Percentiles rank a stretch among this genome's conserved stretches.
Evolutionary conservation across 2,329 filamentous ascomycete genomes (phyloP).

Genomic region (Thielaviopsis punctulata): DNA sequence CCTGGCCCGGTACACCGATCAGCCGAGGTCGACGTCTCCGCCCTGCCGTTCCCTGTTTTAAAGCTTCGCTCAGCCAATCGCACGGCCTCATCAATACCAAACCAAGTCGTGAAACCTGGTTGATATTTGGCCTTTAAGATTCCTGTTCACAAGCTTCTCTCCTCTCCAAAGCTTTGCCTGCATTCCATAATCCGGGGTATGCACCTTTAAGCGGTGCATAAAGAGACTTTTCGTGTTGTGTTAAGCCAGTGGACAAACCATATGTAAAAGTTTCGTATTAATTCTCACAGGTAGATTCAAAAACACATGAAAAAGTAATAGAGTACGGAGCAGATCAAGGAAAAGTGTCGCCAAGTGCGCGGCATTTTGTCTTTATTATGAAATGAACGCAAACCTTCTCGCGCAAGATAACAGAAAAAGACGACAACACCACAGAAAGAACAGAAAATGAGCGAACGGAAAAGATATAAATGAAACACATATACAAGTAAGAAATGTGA

Average conservation of each 20-base stretch:
- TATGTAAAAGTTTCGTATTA: no score
- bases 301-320: no score
- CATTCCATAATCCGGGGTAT: background rate
- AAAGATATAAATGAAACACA: background rate
- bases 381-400: no score
- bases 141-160: background rate
- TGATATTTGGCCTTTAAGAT: background rate
- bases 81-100: background rate
- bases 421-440: background rate
- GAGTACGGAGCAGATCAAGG: no score
- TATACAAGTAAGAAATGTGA: background rate
- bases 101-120: background rate
- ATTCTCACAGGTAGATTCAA: no score
- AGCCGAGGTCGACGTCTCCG: constrained; percentile 10
- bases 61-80: background rate
- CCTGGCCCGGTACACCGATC: constrained; percentile 7
- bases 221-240: no score
- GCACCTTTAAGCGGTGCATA: no score
- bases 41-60: background rate
- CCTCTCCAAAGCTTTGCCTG: background rate
- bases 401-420: background rate
- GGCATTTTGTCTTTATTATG: no score
- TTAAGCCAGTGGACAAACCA: no score
- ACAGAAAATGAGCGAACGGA: constrained; percentile 3
- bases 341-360: no score